These are phyloP conservation scores for Penicillium manginii DNA, from an alignment of 495 filamentous ascomycete species.

Conservation along the genomic window DNA sequence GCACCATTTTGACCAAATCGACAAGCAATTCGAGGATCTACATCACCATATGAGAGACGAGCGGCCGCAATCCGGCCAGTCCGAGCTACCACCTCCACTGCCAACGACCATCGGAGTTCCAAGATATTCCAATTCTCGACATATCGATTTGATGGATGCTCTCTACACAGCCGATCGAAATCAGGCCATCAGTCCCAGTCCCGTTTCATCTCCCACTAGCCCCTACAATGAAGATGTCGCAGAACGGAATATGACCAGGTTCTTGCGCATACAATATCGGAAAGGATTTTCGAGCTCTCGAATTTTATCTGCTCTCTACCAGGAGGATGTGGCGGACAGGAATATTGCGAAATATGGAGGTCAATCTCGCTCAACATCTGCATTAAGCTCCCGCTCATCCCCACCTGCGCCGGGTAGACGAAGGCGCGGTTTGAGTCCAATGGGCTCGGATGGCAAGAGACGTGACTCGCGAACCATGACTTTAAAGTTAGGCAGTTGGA, in stretches of 20 bases:
- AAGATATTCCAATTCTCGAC: constrained; percentile 29
- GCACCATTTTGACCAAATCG: constrained; percentile 43
- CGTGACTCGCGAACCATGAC: constrained; percentile 16
- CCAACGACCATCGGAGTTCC: constrained; percentile 6
- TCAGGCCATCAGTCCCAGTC: constrained; percentile 23
- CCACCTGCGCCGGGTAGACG: constrained; percentile 26
- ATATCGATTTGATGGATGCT: constrained; percentile 50
- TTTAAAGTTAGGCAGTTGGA: constrained; percentile 13
- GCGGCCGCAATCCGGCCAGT: constrained; percentile 35
- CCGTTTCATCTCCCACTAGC: constrained; percentile 34
- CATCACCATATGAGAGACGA: constrained; percentile 36
- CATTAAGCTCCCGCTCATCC: constrained; percentile 29
- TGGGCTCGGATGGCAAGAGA: constrained; percentile 19
- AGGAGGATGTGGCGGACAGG: constrained; percentile 51
- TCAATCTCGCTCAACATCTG: constrained; percentile 27
- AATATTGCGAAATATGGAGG: constrained; percentile 40
- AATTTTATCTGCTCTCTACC: constrained; percentile 38
- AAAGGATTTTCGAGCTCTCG: constrained; percentile 35
- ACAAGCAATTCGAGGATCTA: constrained; percentile 47
- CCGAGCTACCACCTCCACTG: constrained; percentile 26
- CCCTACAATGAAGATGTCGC: constrained; percentile 54
- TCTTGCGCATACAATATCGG: constrained; percentile 33
- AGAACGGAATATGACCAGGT: constrained; percentile 50
- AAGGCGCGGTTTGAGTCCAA: constrained; percentile 18
- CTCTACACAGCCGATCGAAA: constrained; percentile 36